Evolutionary conservation across 23 red algal species (phyloP).

Genomic region (Cyanidium caldarium): DNA sequence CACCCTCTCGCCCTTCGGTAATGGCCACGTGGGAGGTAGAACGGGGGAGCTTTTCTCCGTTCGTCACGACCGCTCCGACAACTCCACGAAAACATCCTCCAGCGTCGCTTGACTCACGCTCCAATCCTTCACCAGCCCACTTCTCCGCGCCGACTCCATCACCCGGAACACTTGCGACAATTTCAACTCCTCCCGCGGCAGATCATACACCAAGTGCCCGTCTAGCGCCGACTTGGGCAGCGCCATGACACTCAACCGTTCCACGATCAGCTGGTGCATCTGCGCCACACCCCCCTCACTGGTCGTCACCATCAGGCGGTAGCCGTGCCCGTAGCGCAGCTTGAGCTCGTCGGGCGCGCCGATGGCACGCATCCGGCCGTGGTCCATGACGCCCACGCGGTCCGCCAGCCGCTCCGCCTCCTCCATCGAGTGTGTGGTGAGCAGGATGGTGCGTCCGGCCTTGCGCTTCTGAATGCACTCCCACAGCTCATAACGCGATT

Average conservation of each 20-base stretch:
- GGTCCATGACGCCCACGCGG: constrained; percentile 48
- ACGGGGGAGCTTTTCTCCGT: too few relatives aligned
- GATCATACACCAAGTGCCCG: constrained; percentile 26
- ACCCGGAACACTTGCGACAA: constrained; percentile 29
- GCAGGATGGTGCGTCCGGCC: constrained; percentile 41
- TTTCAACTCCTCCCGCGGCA: constrained; percentile 29
- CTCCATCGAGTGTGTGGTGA: constrained; percentile 90
- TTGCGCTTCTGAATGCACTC: constrained; percentile 36
- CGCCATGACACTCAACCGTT: constrained; percentile 8
- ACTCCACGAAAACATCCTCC: constrained; percentile 73
- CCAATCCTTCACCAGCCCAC: constrained; percentile 25
- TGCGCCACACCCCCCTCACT: constrained; percentile 7
- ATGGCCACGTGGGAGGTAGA: too few relatives aligned
- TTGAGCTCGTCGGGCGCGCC: constrained; percentile 50
- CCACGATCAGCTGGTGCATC: constrained; percentile 14
- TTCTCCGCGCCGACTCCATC: constrained; percentile 7
- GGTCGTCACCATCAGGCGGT: constrained; percentile 34
- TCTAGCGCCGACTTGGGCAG: constrained; percentile 17
- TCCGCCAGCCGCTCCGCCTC: constrained; percentile 61
- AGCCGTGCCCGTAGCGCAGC: constrained; percentile 44
- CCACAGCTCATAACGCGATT: constrained; percentile 56
- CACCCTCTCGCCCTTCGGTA: too few relatives aligned
- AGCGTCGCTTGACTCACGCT: constrained; percentile 50
- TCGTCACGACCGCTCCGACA: too few relatives aligned
- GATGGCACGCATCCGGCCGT: constrained; percentile 34